Conservation (phyloP, 768 basidiomycete genomes). For the Podaxis sp. region DNA sequence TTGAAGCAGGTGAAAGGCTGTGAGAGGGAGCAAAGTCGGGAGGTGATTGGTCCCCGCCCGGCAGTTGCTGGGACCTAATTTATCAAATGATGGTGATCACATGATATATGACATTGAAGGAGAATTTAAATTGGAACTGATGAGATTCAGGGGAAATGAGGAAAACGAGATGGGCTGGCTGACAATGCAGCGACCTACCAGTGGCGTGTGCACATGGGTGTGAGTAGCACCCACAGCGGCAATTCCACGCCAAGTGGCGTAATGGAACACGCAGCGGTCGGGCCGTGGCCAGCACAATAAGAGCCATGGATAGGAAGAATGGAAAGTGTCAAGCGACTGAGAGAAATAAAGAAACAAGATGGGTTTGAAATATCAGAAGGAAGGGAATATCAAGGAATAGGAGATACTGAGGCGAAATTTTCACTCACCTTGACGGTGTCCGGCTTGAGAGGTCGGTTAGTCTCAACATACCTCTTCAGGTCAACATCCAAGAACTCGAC, state of each 20-base stretch:
- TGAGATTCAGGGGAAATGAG: too few relatives aligned
- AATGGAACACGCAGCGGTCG: slow-evolving; percentile 2
- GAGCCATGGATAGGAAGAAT: not conserved
- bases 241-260: slow-evolving; percentile 2
- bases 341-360: not conserved
- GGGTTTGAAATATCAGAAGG: too few relatives aligned
- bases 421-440: slow-evolving; percentile 77
- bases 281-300: not conserved
- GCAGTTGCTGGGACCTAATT: slow-evolving; percentile 4
- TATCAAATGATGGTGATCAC: slow-evolving; percentile 27
- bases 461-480: slow-evolving; percentile 95
- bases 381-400: too few relatives aligned
- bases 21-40: not conserved
- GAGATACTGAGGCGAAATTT: not conserved
- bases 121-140: not conserved
- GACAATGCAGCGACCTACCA: too few relatives aligned
- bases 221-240: too few relatives aligned
- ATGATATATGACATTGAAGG: slow-evolving; percentile 27
- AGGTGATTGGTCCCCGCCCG: too few relatives aligned
- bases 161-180: too few relatives aligned
- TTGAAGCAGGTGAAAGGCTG: not conserved
- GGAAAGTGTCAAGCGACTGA: slow-evolving; percentile 1
- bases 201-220: too few relatives aligned
- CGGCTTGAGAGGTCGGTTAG: slow-evolving; percentile 73
- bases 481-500: slow-evolving; percentile 98